These are phyloP conservation scores for Chrysophaeum taylorii DNA, from an alignment of 352 stramenopile species.

Conservation along the genomic window DNA sequence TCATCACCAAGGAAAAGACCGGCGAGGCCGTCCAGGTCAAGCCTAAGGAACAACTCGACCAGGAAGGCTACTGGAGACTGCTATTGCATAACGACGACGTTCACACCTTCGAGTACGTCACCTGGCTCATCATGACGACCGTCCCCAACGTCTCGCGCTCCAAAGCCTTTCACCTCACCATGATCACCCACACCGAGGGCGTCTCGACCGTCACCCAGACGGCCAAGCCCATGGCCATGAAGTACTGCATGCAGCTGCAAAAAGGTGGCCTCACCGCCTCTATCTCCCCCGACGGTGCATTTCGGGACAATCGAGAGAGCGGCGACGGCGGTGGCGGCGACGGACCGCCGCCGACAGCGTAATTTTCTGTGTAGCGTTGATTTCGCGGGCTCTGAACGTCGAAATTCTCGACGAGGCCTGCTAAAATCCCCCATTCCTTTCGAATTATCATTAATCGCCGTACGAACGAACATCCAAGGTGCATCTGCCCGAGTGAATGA, in stretches of 20 bases:
- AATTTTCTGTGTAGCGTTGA: no score
- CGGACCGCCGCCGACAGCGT: not conserved
- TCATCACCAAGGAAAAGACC: no score
- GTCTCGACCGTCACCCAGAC: constrained; percentile 5
- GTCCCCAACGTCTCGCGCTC: not conserved
- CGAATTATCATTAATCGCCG: no score
- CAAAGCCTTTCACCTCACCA: not conserved
- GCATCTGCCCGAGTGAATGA: no score
- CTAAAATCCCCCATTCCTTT: no score
- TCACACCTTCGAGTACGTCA: constrained; percentile 15
- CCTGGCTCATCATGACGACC: not conserved
- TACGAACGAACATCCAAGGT: no score
- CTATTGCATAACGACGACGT: constrained; percentile 14
- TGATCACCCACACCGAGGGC: not conserved
- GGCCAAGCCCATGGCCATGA: not conserved
- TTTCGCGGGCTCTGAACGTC: no score
- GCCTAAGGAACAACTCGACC: not conserved
- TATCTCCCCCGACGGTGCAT: not conserved
- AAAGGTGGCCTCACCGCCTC: not conserved
- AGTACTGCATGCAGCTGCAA: constrained; percentile 10
- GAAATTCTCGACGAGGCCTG: no score
- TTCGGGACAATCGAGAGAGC: not conserved
- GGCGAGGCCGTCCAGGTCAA: no score
- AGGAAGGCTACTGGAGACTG: constrained; percentile 5
- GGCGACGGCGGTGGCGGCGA: not conserved